These are phyloP conservation scores for Picea abies DNA, from an alignment of 83 land plant genomes.

Conservation along the genomic window DNA sequence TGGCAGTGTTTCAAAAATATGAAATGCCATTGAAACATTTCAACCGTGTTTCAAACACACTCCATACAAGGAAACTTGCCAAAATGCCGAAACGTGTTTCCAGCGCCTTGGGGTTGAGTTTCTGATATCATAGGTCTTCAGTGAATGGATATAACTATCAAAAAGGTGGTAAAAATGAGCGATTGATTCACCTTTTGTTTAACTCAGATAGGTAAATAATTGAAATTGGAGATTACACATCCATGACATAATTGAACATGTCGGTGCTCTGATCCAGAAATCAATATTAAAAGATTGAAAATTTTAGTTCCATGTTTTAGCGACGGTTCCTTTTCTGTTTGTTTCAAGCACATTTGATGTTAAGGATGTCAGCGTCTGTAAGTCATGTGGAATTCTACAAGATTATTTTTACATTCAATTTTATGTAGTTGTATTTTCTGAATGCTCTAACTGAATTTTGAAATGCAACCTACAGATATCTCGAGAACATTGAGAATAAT, in stretches of 20 bases:
- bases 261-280: not conserved
- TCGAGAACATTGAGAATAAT: conserved; percentile 71
- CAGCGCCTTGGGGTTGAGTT: too few species aligned
- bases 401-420: not conserved
- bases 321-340: not conserved
- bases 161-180: too few species aligned
- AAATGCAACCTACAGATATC: conserved; percentile 48
- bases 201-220: too few species aligned
- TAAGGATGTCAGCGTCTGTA: not conserved
- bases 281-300: not conserved
- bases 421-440: not conserved
- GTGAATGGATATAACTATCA: too few species aligned
- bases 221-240: too few species aligned
- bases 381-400: not conserved
- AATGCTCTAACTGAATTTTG: not conserved
- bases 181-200: too few species aligned
- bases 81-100: too few species aligned
- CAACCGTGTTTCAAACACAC: too few species aligned
- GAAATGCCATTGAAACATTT: too few species aligned
- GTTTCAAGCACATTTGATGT: not conserved
- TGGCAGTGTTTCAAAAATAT: too few species aligned
- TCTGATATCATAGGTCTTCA: too few species aligned
- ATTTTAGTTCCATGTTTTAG: not conserved
- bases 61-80: too few species aligned
- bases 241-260: not conserved